These are phyloP conservation scores for Arthrobotrys conoides DNA, from an alignment of 2,329 filamentous ascomycete species.

Conservation along the genomic window DNA sequence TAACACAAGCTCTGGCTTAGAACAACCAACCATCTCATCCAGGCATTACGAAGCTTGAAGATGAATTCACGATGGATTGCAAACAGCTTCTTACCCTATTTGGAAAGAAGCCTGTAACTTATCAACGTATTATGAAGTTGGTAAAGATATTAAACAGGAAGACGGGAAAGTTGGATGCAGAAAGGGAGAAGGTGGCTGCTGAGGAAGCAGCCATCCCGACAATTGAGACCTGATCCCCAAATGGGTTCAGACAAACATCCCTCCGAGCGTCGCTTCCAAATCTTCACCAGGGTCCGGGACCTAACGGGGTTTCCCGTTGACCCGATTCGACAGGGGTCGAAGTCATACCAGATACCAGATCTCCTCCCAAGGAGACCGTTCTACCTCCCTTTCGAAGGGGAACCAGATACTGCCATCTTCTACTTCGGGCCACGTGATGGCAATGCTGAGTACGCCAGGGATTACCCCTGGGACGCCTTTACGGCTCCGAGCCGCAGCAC, in stretches of 20 bases:
- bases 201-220: not conserved
- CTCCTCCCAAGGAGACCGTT: constrained; percentile 2
- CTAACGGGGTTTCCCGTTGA: not conserved
- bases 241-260: not conserved
- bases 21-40: not conserved
- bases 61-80: not conserved
- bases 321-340: not conserved
- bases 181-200: not conserved
- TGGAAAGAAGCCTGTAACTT: not conserved
- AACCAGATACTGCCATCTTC: not conserved
- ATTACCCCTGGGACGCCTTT: not conserved
- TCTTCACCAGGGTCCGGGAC: not conserved
- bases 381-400: not conserved
- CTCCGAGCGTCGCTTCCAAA: not conserved
- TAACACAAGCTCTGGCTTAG: not conserved
- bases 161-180: not conserved
- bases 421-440: constrained; percentile 1
- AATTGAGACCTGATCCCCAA: not conserved
- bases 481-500: not conserved
- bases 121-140: not conserved
- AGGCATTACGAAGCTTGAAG: not conserved
- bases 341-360: not conserved
- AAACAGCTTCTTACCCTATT: not conserved
- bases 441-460: not conserved
- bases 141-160: not conserved